Base-by-base conservation (phyloP, 805 yeast genomes). In the Crinitomyces ghanaensis region DNA sequence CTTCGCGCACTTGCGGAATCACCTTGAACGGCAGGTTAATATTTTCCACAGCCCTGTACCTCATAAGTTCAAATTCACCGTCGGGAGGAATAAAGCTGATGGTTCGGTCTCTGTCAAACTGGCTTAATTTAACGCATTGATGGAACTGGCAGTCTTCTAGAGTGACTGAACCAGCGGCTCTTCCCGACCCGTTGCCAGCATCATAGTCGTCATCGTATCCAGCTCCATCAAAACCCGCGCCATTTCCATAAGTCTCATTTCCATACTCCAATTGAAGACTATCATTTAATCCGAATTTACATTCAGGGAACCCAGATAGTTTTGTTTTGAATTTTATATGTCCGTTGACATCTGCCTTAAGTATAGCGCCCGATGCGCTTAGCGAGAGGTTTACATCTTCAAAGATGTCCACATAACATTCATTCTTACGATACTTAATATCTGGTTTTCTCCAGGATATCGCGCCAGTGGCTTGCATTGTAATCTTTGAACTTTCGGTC, bases 61-160 rank as follows among this genome's bases (percentile, higher is more conserved):
- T 65, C 86, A 85, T 76, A 39, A 85, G 66, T 53, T 83, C 88
- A 51, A 83, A 81, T 33, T 74, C 72, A 1, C 93, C 93, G 56
- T 84, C 94, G 2, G 95, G 95, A 2, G 95, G 95, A 8, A 75
- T 63, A 43, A 85, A 84, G 29, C 68, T 71, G 37, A 85, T 77
- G 16, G 70, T 59, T 26, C 79, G 61, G 17, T 77, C 74, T 14
- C 63, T 50, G 40, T 80, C 84, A 53, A 77, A 82, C 44, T 71
- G 68, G 37, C 71, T 70, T 36, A 83, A 61, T 40, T 77, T 73
- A 17, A 84, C 95, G 54, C 94, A 81, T 46, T 82, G 88, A 55
- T 84, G 95, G 56, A 84, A 79, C 42, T 78, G 82, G 45, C 81
- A 75, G 52, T 84, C 93, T 44, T 78, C 82, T 7, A 85, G 57